Conservation (phyloP, 495 filamentous ascomycete genomes). For the Talaromyces stipitatus region DNA sequence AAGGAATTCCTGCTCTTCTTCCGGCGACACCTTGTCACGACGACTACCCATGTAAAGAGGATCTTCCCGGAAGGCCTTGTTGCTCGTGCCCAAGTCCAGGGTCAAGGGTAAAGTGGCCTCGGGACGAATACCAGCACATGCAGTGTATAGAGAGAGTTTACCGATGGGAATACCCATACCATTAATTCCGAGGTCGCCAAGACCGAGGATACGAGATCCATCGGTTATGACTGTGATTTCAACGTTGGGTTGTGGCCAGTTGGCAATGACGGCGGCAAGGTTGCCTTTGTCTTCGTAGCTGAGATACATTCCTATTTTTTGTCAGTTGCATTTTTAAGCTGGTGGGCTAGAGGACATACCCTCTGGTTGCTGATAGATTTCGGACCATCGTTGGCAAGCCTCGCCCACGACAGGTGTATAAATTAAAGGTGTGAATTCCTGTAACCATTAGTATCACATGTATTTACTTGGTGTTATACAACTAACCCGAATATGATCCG, state of each 20-base stretch:
- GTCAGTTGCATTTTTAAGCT: not conserved
- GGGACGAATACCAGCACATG: constrained; percentile 93
- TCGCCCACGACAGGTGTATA: constrained; percentile 98
- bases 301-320: constrained; percentile 63
- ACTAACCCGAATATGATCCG: constrained; percentile 73
- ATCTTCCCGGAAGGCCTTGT: constrained; percentile 80
- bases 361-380: constrained; percentile 92
- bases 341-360: constrained; percentile 37
- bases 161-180: constrained; percentile 98
- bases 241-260: constrained; percentile 81
- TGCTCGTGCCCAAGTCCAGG: constrained; percentile 85
- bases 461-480: constrained; percentile 5
- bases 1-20: constrained; percentile 87
- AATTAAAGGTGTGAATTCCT: constrained; percentile 86
- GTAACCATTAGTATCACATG: constrained; percentile 14
- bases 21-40: constrained; percentile 66
- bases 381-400: constrained; percentile 90
- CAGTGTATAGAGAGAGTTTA: constrained; percentile 88
- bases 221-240: constrained; percentile 97
- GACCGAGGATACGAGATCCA: constrained; percentile 89
- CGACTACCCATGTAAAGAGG: constrained; percentile 91
- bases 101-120: constrained; percentile 87
- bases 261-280: constrained; percentile 72
- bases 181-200: constrained; percentile 94
- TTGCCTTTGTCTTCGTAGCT: constrained; percentile 85